Evolutionary conservation across 805 yeast species (phyloP).

Genomic region (Wickerhamiella bombiphila): DNA sequence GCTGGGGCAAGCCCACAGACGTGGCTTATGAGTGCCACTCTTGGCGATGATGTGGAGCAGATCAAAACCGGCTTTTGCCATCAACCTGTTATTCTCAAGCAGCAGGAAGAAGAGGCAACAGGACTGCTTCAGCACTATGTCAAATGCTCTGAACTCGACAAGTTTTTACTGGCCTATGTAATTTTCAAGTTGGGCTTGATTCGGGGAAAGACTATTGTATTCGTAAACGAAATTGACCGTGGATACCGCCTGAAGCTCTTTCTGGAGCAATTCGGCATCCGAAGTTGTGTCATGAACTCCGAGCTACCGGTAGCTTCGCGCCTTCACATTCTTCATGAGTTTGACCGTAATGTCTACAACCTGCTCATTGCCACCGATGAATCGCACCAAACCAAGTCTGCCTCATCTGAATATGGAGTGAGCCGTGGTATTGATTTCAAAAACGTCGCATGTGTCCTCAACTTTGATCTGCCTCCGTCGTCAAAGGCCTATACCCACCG

Average conservation of each 20-base stretch:
- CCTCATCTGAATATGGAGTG: slow-evolving; percentile 60
- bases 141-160: slow-evolving; percentile 76
- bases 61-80: slow-evolving; percentile 69
- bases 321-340: slow-evolving; percentile 88
- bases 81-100: slow-evolving; percentile 62
- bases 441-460: slow-evolving; percentile 91
- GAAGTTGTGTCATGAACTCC: slow-evolving; percentile 74
- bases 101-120: slow-evolving; percentile 41
- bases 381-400: slow-evolving; percentile 27
- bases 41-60: slow-evolving; percentile 69
- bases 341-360: slow-evolving; percentile 75
- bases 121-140: slow-evolving; percentile 76
- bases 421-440: slow-evolving; percentile 94
- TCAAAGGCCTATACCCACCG: slow-evolving; percentile 85
- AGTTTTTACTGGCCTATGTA: slow-evolving; percentile 78
- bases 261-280: slow-evolving; percentile 87
- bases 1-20: slow-evolving; percentile 40
- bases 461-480: slow-evolving; percentile 84
- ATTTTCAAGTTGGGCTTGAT: slow-evolving; percentile 77
- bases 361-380: slow-evolving; percentile 93
- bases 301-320: slow-evolving; percentile 89
- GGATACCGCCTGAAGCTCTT: slow-evolving; percentile 85
- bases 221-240: slow-evolving; percentile 89
- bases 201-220: slow-evolving; percentile 78
- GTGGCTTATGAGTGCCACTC: slow-evolving; percentile 91